These are phyloP conservation scores for Hyphochytrium catenoides DNA, from an alignment of 352 stramenopile species.

Conservation along the genomic window DNA sequence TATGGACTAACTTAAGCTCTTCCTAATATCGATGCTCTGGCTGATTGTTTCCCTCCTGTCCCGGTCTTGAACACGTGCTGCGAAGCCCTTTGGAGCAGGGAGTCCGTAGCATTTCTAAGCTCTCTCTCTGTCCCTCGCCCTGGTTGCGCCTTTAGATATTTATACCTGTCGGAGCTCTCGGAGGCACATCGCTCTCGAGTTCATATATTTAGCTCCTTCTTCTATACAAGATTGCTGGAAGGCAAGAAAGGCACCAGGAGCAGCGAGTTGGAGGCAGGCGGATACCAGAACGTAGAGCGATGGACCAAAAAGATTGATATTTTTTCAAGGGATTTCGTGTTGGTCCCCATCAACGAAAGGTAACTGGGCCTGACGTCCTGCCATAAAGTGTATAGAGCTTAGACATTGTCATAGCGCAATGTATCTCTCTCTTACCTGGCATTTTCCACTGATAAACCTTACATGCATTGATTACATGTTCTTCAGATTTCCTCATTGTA, in stretches of 20 bases:
- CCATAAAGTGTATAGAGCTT: not conserved
- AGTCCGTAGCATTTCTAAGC: slow-evolving; percentile 1
- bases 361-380: slow-evolving; percentile 10
- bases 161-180: slow-evolving; percentile 42
- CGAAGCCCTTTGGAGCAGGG: slow-evolving; percentile 1
- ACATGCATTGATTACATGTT: too few relatives aligned
- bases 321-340: slow-evolving; percentile 40
- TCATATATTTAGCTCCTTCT: slow-evolving; percentile 48
- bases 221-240: slow-evolving; percentile 30
- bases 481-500: too few relatives aligned
- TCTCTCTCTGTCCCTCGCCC: slow-evolving; percentile 29
- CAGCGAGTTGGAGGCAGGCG: slow-evolving; percentile 21
- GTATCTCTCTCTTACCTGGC: too few relatives aligned
- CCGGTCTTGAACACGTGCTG: not conserved
- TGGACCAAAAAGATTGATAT: slow-evolving; percentile 34
- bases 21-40: not conserved
- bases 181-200: too few relatives aligned
- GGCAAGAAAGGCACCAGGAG: slow-evolving; percentile 14
- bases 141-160: slow-evolving; percentile 16
- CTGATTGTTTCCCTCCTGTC: not conserved
- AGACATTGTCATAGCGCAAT: slow-evolving; percentile 1
- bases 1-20: slow-evolving; percentile 11
- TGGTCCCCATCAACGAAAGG: slow-evolving; percentile 64
- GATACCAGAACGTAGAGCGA: slow-evolving; percentile 45
- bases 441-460: too few relatives aligned